Conservation (phyloP, 441 rosid species). For the Brassica balearica region DNA sequence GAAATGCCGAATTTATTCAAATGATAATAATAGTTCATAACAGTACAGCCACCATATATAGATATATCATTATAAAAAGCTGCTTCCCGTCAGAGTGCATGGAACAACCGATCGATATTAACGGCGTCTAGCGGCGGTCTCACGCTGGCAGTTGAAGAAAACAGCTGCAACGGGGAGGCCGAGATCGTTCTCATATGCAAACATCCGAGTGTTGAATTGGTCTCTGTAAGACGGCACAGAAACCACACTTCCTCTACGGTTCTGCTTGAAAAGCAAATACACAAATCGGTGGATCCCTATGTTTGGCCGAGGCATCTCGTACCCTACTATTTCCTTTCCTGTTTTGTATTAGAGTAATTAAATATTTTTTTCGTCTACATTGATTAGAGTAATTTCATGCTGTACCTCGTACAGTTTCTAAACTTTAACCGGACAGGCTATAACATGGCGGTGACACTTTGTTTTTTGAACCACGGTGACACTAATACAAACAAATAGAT, state of each 20-base stretch:
- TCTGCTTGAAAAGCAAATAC: conserved; percentile 80
- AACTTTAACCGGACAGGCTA: not conserved
- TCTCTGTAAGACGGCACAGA: conserved; percentile 62
- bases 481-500: no score
- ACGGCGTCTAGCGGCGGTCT: conserved; percentile 89
- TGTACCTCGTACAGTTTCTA: not conserved
- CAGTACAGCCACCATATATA: conserved; percentile 16
- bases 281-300: conserved; percentile 95
- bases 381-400: not conserved
- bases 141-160: conserved; percentile 89
- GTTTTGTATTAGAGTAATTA: conserved; percentile 2
- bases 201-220: conserved; percentile 63
- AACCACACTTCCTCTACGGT: conserved; percentile 60
- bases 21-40: conserved; percentile 29
- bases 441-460: not conserved
- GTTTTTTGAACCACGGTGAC: no score
- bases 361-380: not conserved
- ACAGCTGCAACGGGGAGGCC: conserved; percentile 89
- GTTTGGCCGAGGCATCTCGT: conserved; percentile 89
- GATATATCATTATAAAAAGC: conserved; percentile 16
- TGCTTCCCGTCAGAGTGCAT: conserved; percentile 13
- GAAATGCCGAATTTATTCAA: conserved; percentile 30
- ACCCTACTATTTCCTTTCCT: conserved; percentile 76
- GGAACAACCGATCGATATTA: conserved; percentile 24
- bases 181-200: conserved; percentile 77